Percentiles rank a stretch among this genome's conserved stretches.
Conservation (phyloP, 2,329 filamentous ascomycete species). For the Fusarium agapanthi region DNA sequence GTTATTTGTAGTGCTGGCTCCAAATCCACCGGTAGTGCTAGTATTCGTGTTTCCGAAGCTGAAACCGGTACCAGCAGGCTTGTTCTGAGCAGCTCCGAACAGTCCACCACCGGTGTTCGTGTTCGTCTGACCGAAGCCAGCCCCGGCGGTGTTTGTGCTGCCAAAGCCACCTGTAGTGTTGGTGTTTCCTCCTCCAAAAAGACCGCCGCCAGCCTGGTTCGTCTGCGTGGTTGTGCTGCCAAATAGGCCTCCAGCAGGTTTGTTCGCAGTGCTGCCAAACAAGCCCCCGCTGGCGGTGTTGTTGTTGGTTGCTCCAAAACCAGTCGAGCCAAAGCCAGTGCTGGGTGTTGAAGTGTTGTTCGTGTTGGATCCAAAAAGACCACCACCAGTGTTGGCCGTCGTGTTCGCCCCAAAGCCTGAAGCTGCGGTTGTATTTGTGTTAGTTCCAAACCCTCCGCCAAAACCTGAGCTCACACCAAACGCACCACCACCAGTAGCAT, state of each 20-base stretch:
- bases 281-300: slow-evolving; percentile 41
- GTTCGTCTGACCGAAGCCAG: slow-evolving; percentile 51
- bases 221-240: slow-evolving; percentile 37
- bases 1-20: slow-evolving; percentile 34
- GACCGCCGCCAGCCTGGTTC: slow-evolving; percentile 38
- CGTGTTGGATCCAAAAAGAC: slow-evolving; percentile 50
- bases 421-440: slow-evolving; percentile 35
- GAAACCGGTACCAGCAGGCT: slow-evolving; percentile 49
- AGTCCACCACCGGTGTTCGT: slow-evolving; percentile 47
- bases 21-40: slow-evolving; percentile 41
- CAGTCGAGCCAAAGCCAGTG: slow-evolving; percentile 42
- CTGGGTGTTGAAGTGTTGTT: slow-evolving; percentile 41
- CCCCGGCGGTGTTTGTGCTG: slow-evolving; percentile 38
- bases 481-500: slow-evolving; percentile 82
- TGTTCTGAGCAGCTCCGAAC: slow-evolving; percentile 55
- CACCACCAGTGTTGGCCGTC: slow-evolving; percentile 46
- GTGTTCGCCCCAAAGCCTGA: slow-evolving; percentile 58
- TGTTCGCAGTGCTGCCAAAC: slow-evolving; percentile 44
- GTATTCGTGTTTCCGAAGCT: slow-evolving; percentile 54
- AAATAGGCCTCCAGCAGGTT: slow-evolving; percentile 51
- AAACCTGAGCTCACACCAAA: slow-evolving; percentile 73
- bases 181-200: slow-evolving; percentile 40
- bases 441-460: slow-evolving; percentile 61
- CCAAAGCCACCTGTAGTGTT: slow-evolving; percentile 29
- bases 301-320: slow-evolving; percentile 53